phyloP scores from a whole-genome alignment of 1,284 basidiomycete genomes.

The Crepidotus sp. region DNA sequence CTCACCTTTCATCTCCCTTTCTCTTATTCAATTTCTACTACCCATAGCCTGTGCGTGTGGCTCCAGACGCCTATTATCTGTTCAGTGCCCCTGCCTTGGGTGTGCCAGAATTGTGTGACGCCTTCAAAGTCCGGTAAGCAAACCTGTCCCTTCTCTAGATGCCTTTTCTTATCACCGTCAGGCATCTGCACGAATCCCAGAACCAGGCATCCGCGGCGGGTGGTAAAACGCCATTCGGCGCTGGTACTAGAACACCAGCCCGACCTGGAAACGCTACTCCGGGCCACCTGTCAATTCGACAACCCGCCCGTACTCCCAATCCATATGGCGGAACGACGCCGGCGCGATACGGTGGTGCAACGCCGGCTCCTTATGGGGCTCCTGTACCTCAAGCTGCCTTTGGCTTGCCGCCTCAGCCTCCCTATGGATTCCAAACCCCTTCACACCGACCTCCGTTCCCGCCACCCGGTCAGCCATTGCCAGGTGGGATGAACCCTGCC shows the following conservation, averaged over 20 bases:
- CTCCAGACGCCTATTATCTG: slow-evolving; percentile 85
- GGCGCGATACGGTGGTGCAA: slow-evolving; percentile 14
- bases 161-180: slow-evolving; percentile 20
- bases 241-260: slow-evolving; percentile 68
- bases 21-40: slow-evolving; percentile 15
- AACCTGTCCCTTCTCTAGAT: slow-evolving; percentile 15
- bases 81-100: slow-evolving; percentile 84
- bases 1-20: slow-evolving; percentile 6
- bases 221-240: slow-evolving; percentile 74
- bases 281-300: slow-evolving; percentile 65
- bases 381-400: slow-evolving; percentile 14
- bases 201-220: slow-evolving; percentile 48
- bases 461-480: slow-evolving; percentile 34
- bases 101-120: slow-evolving; percentile 87
- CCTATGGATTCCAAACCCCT: slow-evolving; percentile 60
- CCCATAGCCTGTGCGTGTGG: slow-evolving; percentile 81
- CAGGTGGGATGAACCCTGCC: slow-evolving; percentile 54
- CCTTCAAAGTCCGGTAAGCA: slow-evolving; percentile 83
- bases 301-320: slow-evolving; percentile 64
- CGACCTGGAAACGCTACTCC: slow-evolving; percentile 68
- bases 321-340: slow-evolving; percentile 39
- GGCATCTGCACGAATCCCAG: slow-evolving; percentile 76
- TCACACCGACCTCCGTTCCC: slow-evolving; percentile 36
- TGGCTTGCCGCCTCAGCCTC: slow-evolving; percentile 38
- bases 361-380: slow-evolving; percentile 14